phyloP scores from a whole-genome alignment of 345 rosid genomes.

The Turnera subulata region DNA sequence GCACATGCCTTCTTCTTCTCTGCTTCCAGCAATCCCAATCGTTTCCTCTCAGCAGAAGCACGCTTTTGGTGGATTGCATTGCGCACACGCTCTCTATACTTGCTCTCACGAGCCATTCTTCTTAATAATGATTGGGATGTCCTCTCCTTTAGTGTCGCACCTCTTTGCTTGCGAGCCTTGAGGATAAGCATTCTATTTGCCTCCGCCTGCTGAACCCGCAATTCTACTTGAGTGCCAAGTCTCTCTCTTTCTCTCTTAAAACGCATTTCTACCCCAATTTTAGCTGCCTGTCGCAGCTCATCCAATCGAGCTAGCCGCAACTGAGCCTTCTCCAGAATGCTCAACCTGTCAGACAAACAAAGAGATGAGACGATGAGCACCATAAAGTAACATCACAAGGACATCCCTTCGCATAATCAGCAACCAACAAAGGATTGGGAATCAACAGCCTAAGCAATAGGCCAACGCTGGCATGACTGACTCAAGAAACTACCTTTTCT shows the following conservation, averaged over 20 bases:
- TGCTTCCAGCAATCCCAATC: slow-evolving; percentile 76
- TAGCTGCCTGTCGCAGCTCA: slow-evolving; percentile 91
- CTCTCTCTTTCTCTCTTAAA: slow-evolving; percentile 72
- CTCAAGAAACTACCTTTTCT: slow-evolving; percentile 56
- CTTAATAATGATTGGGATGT: slow-evolving; percentile 70
- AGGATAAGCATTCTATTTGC: slow-evolving; percentile 83
- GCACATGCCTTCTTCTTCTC: slow-evolving; percentile 86
- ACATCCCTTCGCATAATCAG: too few species aligned
- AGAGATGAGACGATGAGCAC: too few species aligned
- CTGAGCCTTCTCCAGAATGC: slow-evolving; percentile 75
- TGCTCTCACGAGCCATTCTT: slow-evolving; percentile 78
- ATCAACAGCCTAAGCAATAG: too few species aligned
- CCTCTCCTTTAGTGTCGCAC: slow-evolving; percentile 79
- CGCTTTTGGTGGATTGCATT: slow-evolving; percentile 91
- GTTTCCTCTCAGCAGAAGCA: slow-evolving; percentile 87
- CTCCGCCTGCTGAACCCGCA: slow-evolving; percentile 82
- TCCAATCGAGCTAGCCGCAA: slow-evolving; percentile 80
- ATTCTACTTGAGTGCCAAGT: slow-evolving; percentile 77
- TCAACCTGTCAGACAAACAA: slow-evolving; percentile 42
- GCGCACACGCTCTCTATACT: slow-evolving; percentile 77
- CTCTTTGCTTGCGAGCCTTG: slow-evolving; percentile 62
- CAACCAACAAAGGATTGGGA: too few species aligned
- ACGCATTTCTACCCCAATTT: slow-evolving; percentile 68
- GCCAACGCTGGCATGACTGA: neutral
- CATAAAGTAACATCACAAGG: neutral